A percentile compares a stretch with the other conserved stretches of the same genome.
phyloP scores from a whole-genome alignment of 441 rosid genomes.

The Gossypium davidsonii region DNA sequence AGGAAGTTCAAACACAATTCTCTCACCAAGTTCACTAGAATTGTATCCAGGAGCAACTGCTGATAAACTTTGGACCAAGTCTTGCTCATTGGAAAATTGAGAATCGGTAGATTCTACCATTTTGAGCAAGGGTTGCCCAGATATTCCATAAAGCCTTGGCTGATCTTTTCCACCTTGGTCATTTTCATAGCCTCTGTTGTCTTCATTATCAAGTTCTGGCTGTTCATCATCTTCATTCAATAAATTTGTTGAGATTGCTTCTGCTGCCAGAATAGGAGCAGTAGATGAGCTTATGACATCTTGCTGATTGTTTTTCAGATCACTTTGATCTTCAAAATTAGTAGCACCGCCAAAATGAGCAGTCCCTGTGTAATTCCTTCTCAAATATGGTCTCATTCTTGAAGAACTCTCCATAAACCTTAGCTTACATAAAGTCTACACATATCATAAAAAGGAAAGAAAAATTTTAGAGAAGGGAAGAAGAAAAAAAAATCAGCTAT shows the following conservation, averaged over 20 bases:
- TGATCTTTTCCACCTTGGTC: conserved; percentile 42
- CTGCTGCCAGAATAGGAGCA: conserved; percentile 75
- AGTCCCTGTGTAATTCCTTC: conserved; percentile 73
- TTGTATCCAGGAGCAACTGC: conserved; percentile 76
- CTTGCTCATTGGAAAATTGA: conserved; percentile 43
- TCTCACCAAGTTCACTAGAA: conserved; percentile 86
- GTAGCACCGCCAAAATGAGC: conserved; percentile 95
- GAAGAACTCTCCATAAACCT: conserved; percentile 93
- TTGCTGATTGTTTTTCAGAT: conserved; percentile 35
- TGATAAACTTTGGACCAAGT: conserved; percentile 50
- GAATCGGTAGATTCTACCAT: conserved; percentile 43
- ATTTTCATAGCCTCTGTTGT: conserved; percentile 35
- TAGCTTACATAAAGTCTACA: conserved; percentile 91
- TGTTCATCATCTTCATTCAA: conserved; percentile 80
- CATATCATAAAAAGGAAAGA: conserved; percentile 17
- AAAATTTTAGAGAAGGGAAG: conserved; percentile 5
- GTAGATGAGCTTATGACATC: conserved; percentile 45
- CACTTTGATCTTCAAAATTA: conserved; percentile 59
- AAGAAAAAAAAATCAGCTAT: conserved; percentile 6
- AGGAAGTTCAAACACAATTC: conserved; percentile 86
- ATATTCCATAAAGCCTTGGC: conserved; percentile 36
- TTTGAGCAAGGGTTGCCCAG: conserved; percentile 43
- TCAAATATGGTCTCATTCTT: conserved; percentile 87
- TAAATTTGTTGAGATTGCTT: conserved; percentile 71
- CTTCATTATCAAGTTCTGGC: conserved; percentile 51